Conservation (phyloP, 495 filamentous ascomycete genomes). For the Penicillium odoratum region DNA sequence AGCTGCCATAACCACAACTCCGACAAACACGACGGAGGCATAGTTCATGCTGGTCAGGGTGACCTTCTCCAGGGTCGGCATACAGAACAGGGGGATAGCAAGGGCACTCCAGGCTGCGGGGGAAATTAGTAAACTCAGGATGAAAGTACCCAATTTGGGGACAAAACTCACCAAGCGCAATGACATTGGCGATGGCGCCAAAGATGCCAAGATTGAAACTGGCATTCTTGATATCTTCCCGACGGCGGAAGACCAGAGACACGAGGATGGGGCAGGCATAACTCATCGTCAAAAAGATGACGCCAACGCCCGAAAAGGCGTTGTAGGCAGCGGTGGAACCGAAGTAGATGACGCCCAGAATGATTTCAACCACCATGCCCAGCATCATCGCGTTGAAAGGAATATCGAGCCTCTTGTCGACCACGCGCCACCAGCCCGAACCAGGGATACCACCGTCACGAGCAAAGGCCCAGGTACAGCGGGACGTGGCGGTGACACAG, state of each 20-base stretch:
- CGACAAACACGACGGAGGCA: constrained; percentile 59
- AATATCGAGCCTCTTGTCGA: constrained; percentile 50
- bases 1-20: constrained; percentile 49
- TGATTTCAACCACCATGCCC: constrained; percentile 49
- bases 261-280: constrained; percentile 55
- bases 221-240: constrained; percentile 50
- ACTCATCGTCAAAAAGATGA: constrained; percentile 56
- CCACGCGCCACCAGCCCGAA: constrained; percentile 55
- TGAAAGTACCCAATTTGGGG: neutral
- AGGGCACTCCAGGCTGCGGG: constrained; percentile 57
- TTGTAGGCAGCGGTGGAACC: constrained; percentile 57
- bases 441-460: constrained; percentile 61
- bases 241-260: constrained; percentile 50
- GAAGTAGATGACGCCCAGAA: constrained; percentile 58
- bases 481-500: constrained; percentile 66
- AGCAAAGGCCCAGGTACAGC: constrained; percentile 72
- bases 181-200: constrained; percentile 54
- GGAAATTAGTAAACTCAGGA: constrained; percentile 14
- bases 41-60: constrained; percentile 50
- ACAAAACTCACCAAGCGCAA: constrained; percentile 51
- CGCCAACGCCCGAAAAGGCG: constrained; percentile 59
- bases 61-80: constrained; percentile 40
- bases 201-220: constrained; percentile 58
- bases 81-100: constrained; percentile 54
- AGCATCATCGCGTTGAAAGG: constrained; percentile 53